Evolutionary conservation across 495 filamentous ascomycete genomes (phyloP), one percentile per base, ranked within the genome.

Genomic region (Daldinia loculata): DNA sequence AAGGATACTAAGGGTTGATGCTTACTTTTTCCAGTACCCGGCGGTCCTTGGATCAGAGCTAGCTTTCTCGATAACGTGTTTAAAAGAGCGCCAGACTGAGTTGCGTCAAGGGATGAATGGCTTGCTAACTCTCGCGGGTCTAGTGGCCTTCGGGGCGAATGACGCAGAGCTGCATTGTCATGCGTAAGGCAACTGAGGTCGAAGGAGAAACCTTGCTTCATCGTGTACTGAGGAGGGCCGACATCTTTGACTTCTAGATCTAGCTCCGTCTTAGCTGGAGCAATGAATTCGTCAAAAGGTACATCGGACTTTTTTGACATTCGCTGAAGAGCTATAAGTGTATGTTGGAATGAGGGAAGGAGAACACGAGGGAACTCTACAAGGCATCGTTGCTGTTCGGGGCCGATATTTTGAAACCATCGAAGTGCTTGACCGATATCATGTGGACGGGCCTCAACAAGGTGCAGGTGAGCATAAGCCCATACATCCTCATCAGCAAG

Each of bases 31-130:
- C 93, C 92, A 3, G 92, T 94, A 0, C 93, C 92, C 4, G 93
- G 93, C 0, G 92, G 93, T 0, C 93, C 93, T 82, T 95, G 91
- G 32, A 94, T 91, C 0, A 93, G 79, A 6, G 87, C 87, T 24
- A 93, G 67, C 4, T 79, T 78, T 3, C 84, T 81, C 2, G 80
- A 83, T 3, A 96, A 79, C 15, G 87, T 80, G 29, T 83, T 74
- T 2, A 91, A 73, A 15, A 92, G 75, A 4, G 89, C 87, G 0
- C 74, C 45, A 14, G 84, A 84, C 74, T 96, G 90, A 0, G 82
- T 84, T 27, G 81, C 67, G 64, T 92, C 90, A 2, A 91, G 84
- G 4, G 75, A 82, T 1, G 88, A 84, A 43, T 77, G 66, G 3
- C 75, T 60, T n/a, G 72, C 66, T 12, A 91, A 75, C 4, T 62